A percentile compares a stretch with the other conserved stretches of the same genome.
These are phyloP conservation scores for Plasmodium inui DNA, from an alignment of 169 alveolate species.

Conservation along the genomic window DNA sequence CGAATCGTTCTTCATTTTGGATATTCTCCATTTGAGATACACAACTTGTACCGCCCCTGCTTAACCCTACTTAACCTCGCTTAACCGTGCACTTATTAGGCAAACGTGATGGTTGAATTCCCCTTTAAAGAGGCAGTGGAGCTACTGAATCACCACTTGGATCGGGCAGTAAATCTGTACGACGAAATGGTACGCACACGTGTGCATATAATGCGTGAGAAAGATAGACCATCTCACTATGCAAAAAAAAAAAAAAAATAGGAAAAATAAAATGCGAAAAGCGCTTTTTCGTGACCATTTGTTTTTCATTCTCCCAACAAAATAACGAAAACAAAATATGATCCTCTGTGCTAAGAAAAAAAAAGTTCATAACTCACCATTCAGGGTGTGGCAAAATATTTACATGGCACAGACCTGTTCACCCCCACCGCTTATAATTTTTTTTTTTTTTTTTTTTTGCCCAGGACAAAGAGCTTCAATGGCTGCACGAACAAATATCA, in stretches of 20 bases:
- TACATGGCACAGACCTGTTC: neutral
- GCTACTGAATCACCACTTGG: conserved; percentile 83
- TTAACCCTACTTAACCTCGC: neutral
- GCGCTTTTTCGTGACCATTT: neutral
- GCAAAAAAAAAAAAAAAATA: neutral
- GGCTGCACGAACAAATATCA: conserved; percentile 89
- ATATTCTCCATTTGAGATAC: conserved; percentile 3
- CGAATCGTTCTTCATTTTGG: conserved; percentile 5
- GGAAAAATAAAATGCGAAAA: neutral
- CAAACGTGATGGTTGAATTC: conserved; percentile 91
- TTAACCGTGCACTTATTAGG: conserved; percentile 77
- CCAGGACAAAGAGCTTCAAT: conserved; percentile 87
- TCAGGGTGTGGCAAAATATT: neutral
- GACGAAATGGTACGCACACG: conserved; percentile 76
- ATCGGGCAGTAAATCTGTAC: conserved; percentile 78
- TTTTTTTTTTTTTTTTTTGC: neutral
- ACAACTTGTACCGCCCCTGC: neutral
- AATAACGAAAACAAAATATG: neutral
- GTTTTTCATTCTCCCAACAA: neutral
- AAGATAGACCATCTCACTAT: neutral
- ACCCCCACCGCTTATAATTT: neutral
- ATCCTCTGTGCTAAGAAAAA: neutral
- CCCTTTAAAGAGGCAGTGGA: conserved; percentile 90
- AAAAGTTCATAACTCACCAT: neutral
- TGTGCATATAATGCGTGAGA: neutral